Conservation (phyloP, 2,329 filamentous ascomycete genomes). For the Pseudocercospora fijiensis region DNA sequence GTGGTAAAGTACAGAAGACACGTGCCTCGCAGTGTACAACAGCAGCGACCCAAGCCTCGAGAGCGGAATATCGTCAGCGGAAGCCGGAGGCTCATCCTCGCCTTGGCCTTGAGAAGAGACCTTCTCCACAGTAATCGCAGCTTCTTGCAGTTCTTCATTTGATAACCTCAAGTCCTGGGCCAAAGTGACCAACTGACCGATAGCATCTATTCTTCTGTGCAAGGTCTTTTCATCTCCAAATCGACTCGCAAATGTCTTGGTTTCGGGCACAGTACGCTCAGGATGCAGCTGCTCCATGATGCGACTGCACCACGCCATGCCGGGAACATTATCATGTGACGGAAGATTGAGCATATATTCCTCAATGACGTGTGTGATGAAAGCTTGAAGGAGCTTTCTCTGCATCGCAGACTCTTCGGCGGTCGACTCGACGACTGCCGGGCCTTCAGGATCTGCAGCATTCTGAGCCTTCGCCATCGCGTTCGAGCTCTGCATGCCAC, state of each 20-base stretch:
- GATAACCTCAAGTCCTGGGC: conserved; percentile 57
- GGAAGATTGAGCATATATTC: conserved; percentile 63
- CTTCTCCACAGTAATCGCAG: conserved; percentile 44
- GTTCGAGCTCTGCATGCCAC: conserved; percentile 36
- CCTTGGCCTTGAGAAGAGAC: conserved; percentile 42
- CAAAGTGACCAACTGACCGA: conserved; percentile 71
- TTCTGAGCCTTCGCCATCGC: conserved; percentile 29
- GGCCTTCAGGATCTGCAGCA: conserved; percentile 58
- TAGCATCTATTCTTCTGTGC: conserved; percentile 61
- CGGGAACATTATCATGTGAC: conserved; percentile 48
- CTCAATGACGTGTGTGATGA: conserved; percentile 75
- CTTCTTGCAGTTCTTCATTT: conserved; percentile 49
- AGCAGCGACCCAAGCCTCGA: conserved; percentile 57
- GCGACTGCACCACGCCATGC: conserved; percentile 54
- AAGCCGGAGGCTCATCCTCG: conserved; percentile 56
- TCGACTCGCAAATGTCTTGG: conserved; percentile 60
- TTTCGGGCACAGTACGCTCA: conserved; percentile 61
- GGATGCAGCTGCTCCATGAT: conserved; percentile 69
- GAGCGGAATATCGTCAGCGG: conserved; percentile 55
- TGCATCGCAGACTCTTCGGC: conserved; percentile 61
- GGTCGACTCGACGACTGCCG: conserved; percentile 44
- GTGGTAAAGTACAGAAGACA: conserved; percentile 52
- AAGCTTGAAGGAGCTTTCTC: conserved; percentile 66
- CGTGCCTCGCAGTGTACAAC: conserved; percentile 54
- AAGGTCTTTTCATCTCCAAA: conserved; percentile 65